Conservation (phyloP, 2,329 filamentous ascomycete species). For the Mariannaea elegans region DNA sequence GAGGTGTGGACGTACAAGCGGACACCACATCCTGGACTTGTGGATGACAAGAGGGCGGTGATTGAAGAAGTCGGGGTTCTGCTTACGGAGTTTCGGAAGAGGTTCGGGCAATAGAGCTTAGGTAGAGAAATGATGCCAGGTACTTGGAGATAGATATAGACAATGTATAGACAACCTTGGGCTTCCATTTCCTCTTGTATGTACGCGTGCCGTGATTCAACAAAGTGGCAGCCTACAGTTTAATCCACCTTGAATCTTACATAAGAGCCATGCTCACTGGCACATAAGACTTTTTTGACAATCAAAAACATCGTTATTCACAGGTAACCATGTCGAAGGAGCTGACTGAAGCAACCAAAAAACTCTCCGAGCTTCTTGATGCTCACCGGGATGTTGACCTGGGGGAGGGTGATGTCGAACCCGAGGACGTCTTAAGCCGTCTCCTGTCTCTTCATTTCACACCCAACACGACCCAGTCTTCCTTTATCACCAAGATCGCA, state of each 20-base stretch:
- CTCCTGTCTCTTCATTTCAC: not conserved
- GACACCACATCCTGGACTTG: slow-evolving; percentile 40
- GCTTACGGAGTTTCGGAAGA: slow-evolving; percentile 50
- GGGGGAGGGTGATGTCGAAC: not conserved
- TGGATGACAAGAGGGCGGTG: slow-evolving; percentile 43
- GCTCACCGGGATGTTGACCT: not conserved
- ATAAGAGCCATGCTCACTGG: not conserved
- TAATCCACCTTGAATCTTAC: not conserved
- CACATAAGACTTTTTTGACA: not conserved
- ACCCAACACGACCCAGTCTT: not conserved
- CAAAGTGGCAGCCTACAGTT: not conserved
- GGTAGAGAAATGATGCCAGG: slow-evolving; percentile 3
- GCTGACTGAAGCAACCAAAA: not conserved
- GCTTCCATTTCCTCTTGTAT: too few species aligned
- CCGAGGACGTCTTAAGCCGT: not conserved
- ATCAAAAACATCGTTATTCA: not conserved
- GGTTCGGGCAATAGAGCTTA: slow-evolving; percentile 29
- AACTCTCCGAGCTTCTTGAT: not conserved
- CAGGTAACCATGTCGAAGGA: not conserved
- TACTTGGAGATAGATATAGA: not conserved
- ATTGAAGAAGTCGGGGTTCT: slow-evolving; percentile 56
- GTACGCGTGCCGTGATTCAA: too few species aligned
- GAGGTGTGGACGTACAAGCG: slow-evolving; percentile 67
- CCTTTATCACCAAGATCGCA: not conserved
- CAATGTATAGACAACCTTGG: too few species aligned